Evolutionary conservation across 208 protist species (phyloP).

Genomic region (Leishmania arabica): DNA sequence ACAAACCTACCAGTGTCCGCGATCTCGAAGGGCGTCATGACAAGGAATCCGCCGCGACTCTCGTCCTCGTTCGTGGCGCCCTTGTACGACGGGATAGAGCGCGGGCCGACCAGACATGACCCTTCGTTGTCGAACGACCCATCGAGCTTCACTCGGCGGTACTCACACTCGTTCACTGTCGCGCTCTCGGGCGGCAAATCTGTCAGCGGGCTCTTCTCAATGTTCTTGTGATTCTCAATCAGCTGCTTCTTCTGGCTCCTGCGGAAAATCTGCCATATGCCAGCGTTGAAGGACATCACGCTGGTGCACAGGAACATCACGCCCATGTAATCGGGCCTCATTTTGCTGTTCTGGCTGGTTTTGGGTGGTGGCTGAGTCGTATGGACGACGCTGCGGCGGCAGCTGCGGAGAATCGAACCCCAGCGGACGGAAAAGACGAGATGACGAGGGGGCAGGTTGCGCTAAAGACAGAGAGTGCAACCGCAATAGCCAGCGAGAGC

Average conservation of each 20-base stretch:
- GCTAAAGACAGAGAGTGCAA: not conserved
- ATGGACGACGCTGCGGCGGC: not conserved
- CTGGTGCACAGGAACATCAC: conserved; percentile 80
- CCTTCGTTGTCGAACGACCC: conserved; percentile 90
- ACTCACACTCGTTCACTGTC: conserved; percentile 70
- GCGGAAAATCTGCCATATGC: conserved; percentile 87
- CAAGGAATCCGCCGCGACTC: conserved; percentile 82
- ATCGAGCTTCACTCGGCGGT: conserved; percentile 51
- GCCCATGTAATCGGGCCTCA: conserved; percentile 88
- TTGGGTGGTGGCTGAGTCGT: conserved; percentile 2
- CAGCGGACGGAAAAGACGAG: not conserved
- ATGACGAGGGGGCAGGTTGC: not conserved
- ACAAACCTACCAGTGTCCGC: conserved; percentile 65
- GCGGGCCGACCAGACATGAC: conserved; percentile 83
- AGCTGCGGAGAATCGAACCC: not conserved
- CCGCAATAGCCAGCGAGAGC: not conserved
- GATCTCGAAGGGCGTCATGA: conserved; percentile 87
- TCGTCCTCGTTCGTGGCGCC: conserved; percentile 73
- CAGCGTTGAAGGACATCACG: conserved; percentile 88
- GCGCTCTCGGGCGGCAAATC: conserved; percentile 45
- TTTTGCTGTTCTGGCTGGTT: conserved; percentile 18
- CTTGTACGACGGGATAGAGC: conserved; percentile 80
- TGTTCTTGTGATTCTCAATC: conserved; percentile 82
- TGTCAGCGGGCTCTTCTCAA: conserved; percentile 57
- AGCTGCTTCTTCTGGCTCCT: conserved; percentile 75